Percentiles rank a stretch among this genome's conserved stretches.
These are phyloP conservation scores for Gelatoporia subvermispora DNA, from an alignment of 768 basidiomycete genomes.

Conservation along the genomic window DNA sequence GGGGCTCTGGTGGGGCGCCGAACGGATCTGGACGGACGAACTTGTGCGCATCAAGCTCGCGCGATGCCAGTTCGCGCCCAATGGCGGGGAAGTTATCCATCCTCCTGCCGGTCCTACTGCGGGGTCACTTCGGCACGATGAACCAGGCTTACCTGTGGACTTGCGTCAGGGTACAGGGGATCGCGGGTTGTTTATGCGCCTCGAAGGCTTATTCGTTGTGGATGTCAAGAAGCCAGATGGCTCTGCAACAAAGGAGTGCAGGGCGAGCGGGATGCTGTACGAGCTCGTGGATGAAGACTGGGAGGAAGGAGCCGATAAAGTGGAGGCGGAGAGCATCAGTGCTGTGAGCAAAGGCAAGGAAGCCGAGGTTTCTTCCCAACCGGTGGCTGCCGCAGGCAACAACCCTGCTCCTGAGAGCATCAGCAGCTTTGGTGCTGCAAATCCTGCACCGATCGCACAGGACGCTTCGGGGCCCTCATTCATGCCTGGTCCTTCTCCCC, in stretches of 20 bases:
- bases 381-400: neutral
- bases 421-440: slow-evolving; percentile 2
- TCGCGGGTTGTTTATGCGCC: slow-evolving; percentile 67
- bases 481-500: slow-evolving; percentile 28
- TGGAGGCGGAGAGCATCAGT: neutral
- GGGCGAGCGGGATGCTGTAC: slow-evolving; percentile 70
- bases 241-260: slow-evolving; percentile 46
- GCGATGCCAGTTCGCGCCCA: slow-evolving; percentile 60
- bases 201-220: slow-evolving; percentile 62
- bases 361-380: neutral
- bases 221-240: slow-evolving; percentile 44
- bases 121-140: slow-evolving; percentile 8
- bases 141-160: slow-evolving; percentile 3
- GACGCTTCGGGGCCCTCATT: slow-evolving; percentile 15
- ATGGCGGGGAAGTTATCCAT: slow-evolving; percentile 53
- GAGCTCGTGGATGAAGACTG: slow-evolving; percentile 76
- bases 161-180: slow-evolving; percentile 40
- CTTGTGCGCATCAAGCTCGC: slow-evolving; percentile 74
- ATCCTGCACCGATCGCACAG: slow-evolving; percentile 1
- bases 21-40: slow-evolving; percentile 85
- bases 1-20: slow-evolving; percentile 87
- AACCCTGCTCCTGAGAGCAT: neutral
- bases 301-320: slow-evolving; percentile 31
- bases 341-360: slow-evolving; percentile 17
- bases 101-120: slow-evolving; percentile 53